Percentiles rank a stretch among this genome's conserved stretches.
phyloP scores from a whole-genome alignment of 306 rosid species.

The Vigna hirtella region DNA sequence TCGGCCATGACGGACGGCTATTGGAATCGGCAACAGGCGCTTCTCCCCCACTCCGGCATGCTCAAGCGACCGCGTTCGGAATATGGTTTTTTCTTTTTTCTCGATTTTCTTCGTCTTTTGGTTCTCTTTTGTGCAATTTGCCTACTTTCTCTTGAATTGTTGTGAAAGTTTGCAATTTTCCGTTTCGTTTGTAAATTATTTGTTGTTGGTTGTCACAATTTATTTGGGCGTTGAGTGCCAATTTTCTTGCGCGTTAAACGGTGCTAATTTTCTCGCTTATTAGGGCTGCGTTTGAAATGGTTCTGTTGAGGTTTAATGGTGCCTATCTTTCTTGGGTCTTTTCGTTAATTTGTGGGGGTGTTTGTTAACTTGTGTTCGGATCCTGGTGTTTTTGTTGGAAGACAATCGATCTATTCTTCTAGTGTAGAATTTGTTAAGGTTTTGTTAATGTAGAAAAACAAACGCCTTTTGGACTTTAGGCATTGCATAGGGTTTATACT shows the following conservation, averaged over 20 bases:
- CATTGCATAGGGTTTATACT: background rate
- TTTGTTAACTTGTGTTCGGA: background rate
- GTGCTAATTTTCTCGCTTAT: background rate
- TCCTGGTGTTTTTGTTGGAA: background rate
- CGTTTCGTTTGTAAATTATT: background rate
- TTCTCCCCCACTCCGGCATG: slow-evolving; percentile 59
- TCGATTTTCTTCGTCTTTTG: background rate
- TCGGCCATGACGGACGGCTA: slow-evolving; percentile 68
- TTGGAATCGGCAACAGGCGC: slow-evolving; percentile 73
- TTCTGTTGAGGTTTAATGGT: background rate
- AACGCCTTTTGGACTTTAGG: background rate
- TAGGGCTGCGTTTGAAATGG: background rate
- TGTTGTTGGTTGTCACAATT: background rate
- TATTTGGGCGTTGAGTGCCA: background rate
- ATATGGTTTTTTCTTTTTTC: slow-evolving; percentile 56
- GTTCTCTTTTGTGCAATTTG: background rate
- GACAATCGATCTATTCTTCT: background rate
- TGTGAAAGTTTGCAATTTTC: background rate
- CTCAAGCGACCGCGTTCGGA: slow-evolving; percentile 82
- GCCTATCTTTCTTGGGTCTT: background rate
- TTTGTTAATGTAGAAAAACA: background rate
- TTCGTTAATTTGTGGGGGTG: background rate
- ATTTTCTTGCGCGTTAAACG: background rate
- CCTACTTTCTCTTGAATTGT: background rate
- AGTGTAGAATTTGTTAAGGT: background rate